Base-by-base conservation (phyloP, 352 stramenopile genomes). In the Elongisporangium undulatum region DNA sequence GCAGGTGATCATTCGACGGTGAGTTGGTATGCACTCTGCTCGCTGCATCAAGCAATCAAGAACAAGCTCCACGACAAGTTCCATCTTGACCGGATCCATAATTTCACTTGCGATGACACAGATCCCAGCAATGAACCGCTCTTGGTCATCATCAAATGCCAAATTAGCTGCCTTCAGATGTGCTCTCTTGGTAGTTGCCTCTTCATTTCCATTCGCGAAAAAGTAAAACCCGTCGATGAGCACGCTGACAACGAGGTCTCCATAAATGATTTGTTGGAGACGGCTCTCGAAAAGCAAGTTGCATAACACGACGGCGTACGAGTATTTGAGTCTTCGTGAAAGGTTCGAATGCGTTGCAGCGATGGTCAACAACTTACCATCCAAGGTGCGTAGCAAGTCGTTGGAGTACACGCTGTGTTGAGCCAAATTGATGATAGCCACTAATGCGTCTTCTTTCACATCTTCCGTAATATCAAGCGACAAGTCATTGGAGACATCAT, bases 231-330 rank as follows among this genome's bases (percentile, higher is more conserved):
- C 81, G 9, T 74, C 70, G 2, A 91, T 67, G 17, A 90, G 62
- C 23, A 74, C 68, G 12, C 69, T 69, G 3, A 91, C 56, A 1
- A 82, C 75, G 48, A 80, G 58, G 45, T 91, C 79, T 0, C 77
- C 80, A 26, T 84, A 84, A 23, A 92, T 69, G 41, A 87, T 60
- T 20, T 87, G 73, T 55, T 90, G 85, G 8, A 92, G 58, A 4
- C 77, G 75, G 24, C 51, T 82, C 48, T 92, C 77, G 48, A 94
- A 90, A 9, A 91, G 58, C 23, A 90, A 51, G 39, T 92, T 91
- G 56, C 73, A 86, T 1, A 94, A 38, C 23, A 90, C 71, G 1
- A 85, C 66, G 6, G 69, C 59, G 55, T 92, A 89, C 1, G 87
- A 68, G 49, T 89, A 91, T 21, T 79, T 75, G 20, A 91, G 68